Base-by-base conservation (phyloP, 371 early-diverging fungal genomes). In the Capillidium heterosporum region DNA sequence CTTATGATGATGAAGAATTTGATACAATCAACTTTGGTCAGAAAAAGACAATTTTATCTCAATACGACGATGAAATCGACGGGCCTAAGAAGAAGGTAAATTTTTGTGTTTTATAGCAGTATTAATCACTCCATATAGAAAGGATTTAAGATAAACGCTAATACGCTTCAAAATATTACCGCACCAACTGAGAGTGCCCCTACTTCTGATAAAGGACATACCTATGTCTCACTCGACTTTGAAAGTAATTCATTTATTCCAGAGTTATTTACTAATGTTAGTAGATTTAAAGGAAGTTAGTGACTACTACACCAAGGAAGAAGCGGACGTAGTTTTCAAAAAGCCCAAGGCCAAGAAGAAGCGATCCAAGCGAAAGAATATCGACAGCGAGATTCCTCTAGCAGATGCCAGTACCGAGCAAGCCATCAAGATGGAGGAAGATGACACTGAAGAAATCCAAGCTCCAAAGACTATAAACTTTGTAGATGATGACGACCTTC, bases 401-500 rank as follows among this genome's bases (percentile, higher is more conserved):
- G 7, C 35, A 7, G 35, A 35, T 42, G 27, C 11, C 17, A n/a
- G 5, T 21, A 17, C 4, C 15, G 7, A 11, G 42, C 31, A 24
- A 15, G 13, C 7, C 13, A 35, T 35, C 13, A 35, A 35, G 13
- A 35, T 13, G 7, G 35, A 35, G 2, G 66, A 40, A 48, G 59
- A 17, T 26, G 39, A 48, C 5, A 26, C 13, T 26, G 46, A 15
- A 17, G n/a, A 3, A 2, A 59, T 55, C 56, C 64, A 51, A 26
- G n/a, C 10, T 24, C 41, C 40, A 26, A 28, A 49, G 7, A 49
- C 26, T 26, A 24, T 26, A 32, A 90, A 84, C 61, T 84, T 85
- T 71, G 91, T 91, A 15, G 95, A 95, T 59, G 95, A 95, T 64
- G 92, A 92, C 58, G 95, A 95, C 56, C 67, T 95, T 32, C 92